phyloP scores from a whole-genome alignment of 2,329 filamentous ascomycete species.

The Aplosporella prunicola region DNA sequence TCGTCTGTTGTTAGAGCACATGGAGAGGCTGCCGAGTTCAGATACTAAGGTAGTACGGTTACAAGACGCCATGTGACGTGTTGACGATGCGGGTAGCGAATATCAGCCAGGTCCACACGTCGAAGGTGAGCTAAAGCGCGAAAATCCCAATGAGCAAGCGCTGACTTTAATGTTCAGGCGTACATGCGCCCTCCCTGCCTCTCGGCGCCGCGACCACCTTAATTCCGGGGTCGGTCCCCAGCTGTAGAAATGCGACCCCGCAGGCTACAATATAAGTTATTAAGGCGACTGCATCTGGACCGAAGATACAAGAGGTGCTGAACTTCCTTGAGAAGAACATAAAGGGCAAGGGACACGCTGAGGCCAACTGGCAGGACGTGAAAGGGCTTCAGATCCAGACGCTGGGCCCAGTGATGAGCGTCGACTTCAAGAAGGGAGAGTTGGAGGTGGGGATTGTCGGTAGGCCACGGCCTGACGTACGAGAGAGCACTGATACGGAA shows the following conservation, averaged over 20 bases:
- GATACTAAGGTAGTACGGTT: constrained; percentile 97
- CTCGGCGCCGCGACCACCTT: constrained; percentile 94
- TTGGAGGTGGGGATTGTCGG: constrained; percentile 97
- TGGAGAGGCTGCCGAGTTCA: constrained; percentile 93
- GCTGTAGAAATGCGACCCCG: constrained; percentile 96
- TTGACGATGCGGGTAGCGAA: constrained; percentile 94
- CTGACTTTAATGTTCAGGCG: constrained; percentile 45
- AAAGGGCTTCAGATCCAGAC: constrained; percentile 94
- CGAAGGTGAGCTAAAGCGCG: constrained; percentile 56
- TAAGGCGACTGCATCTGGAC: constrained; percentile 91
- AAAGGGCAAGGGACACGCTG: constrained; percentile 93
- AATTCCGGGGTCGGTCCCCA: constrained; percentile 89
- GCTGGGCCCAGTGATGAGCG: constrained; percentile 89
- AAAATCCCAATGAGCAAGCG: neutral
- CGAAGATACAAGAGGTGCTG: constrained; percentile 96
- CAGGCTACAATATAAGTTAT: constrained; percentile 97
- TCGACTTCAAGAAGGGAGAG: constrained; percentile 99
- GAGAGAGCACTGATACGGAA: constrained; percentile 66
- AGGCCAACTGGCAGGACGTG: constrained; percentile 92
- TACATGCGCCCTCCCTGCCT: constrained; percentile 99
- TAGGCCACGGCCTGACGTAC: constrained; percentile 70
- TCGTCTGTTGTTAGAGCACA: constrained; percentile 87
- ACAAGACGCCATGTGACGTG: constrained; percentile 98
- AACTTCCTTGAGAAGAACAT: constrained; percentile 99
- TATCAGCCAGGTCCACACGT: constrained; percentile 98